Conservation (phyloP, 2,329 filamentous ascomycete species). For the Aschersonia sp. region DNA sequence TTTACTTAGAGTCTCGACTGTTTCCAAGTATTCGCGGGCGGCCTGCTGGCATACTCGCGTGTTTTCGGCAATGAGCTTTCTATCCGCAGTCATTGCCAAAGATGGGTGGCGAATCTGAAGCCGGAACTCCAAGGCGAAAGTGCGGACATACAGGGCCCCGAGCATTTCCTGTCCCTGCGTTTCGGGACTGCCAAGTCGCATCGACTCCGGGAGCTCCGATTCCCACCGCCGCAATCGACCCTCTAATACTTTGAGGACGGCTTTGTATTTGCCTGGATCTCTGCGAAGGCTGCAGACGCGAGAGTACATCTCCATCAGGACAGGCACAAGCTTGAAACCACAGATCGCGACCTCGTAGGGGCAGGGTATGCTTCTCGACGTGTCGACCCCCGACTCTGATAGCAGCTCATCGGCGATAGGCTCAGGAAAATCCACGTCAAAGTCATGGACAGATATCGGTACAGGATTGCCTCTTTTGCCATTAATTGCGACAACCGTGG, state of each 20-base stretch:
- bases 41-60: conserved; percentile 52
- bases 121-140: conserved; percentile 41
- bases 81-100: conserved; percentile 39
- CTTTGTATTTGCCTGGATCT: conserved; percentile 47
- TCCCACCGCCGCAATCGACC: conserved; percentile 48
- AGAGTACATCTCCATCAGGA: conserved; percentile 61
- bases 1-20: conserved; percentile 43
- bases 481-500: conserved; percentile 52
- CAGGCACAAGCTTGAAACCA: conserved; percentile 48
- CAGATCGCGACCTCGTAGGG: conserved; percentile 52
- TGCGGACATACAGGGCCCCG: conserved; percentile 38
- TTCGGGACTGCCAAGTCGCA: conserved; percentile 32
- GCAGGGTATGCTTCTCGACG: conserved; percentile 41
- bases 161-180: conserved; percentile 28
- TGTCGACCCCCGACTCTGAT: conserved; percentile 47
- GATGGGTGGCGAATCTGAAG: conserved; percentile 49
- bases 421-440: conserved; percentile 65
- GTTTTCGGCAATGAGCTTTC: conserved; percentile 43
- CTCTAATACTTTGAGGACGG: conserved; percentile 51
- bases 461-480: conserved; percentile 68
- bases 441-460: conserved; percentile 58
- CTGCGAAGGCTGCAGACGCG: conserved; percentile 60
- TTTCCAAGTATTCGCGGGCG: conserved; percentile 47
- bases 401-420: conserved; percentile 57
- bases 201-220: conserved; percentile 45